These are phyloP conservation scores for Dactylellina drechsleri DNA, from an alignment of 2,329 filamentous ascomycete genomes.

Conservation along the genomic window DNA sequence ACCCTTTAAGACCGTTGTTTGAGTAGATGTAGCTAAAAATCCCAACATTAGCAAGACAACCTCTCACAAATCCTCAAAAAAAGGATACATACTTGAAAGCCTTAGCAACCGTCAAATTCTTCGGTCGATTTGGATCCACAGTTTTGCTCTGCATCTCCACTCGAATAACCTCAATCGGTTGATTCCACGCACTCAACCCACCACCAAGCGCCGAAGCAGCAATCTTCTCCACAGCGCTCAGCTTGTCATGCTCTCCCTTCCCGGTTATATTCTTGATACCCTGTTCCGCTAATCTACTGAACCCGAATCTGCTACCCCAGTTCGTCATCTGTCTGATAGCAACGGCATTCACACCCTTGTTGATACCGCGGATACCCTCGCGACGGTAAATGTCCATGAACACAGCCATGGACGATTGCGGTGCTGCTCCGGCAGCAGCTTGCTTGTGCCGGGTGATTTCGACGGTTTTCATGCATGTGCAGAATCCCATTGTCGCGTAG, in stretches of 20 bases:
- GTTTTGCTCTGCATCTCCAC: conserved; percentile 99
- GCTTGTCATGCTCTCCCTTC: conserved; percentile 82
- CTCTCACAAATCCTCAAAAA: conserved; percentile 6
- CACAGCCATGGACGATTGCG: conserved; percentile 88
- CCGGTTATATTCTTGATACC: conserved; percentile 81
- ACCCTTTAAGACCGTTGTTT: conserved; percentile 85
- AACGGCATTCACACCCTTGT: conserved; percentile 98
- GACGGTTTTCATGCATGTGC: conserved; percentile 99
- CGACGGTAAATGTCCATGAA: conserved; percentile 97
- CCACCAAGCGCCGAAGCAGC: conserved; percentile 85
- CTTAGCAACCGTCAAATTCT: conserved; percentile 98
- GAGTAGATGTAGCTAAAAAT: conserved; percentile 79
- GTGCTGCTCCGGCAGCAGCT: conserved; percentile 81
- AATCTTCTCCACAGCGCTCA: conserved; percentile 86
- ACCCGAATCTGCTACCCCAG: conserved; percentile 96
- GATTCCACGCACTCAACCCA: conserved; percentile 97
- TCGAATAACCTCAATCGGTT: conserved; percentile 99
- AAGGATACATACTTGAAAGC: conserved; percentile 66
- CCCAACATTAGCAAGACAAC: conserved; percentile 63
- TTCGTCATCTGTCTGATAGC: conserved; percentile 99
- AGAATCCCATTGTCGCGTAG: conserved; percentile 99
- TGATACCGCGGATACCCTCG: conserved; percentile 95
- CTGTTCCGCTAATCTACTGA: conserved; percentile 88
- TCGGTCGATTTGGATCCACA: conserved; percentile 94
- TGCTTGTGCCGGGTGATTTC: conserved; percentile 99